Conservation (phyloP, 2,329 filamentous ascomycete species). For the Penicillium griseofulvum region DNA sequence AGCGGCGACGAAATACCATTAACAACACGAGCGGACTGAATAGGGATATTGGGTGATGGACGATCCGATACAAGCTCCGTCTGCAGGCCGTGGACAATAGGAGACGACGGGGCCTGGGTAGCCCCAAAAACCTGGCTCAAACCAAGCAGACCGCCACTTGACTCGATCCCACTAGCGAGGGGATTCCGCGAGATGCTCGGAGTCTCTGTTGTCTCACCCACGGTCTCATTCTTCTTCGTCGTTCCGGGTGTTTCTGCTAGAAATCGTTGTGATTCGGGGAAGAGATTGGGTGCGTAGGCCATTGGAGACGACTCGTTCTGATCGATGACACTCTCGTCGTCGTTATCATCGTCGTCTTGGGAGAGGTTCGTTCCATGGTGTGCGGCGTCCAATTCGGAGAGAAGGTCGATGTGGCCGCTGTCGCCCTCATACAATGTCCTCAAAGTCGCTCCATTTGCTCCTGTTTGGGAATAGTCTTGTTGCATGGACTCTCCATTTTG, state of each 20-base stretch:
- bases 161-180: conserved; percentile 36
- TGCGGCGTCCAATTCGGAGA: conserved; percentile 38
- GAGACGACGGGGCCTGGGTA: conserved; percentile 50
- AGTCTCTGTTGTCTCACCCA: conserved; percentile 32
- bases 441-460: conserved; percentile 36
- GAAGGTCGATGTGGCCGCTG: conserved; percentile 44
- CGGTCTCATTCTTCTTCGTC: conserved; percentile 34
- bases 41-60: conserved; percentile 50
- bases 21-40: conserved; percentile 38
- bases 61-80: conserved; percentile 46
- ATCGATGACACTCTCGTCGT: conserved; percentile 35
- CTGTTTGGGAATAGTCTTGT: conserved; percentile 21
- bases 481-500: conserved; percentile 35
- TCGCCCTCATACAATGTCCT: conserved; percentile 43
- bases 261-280: conserved; percentile 49
- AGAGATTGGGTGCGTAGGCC: conserved; percentile 39
- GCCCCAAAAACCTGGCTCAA: conserved; percentile 50
- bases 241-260: conserved; percentile 44
- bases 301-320: conserved; percentile 39
- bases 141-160: conserved; percentile 42
- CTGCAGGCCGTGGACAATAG: conserved; percentile 36
- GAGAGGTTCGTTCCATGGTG: conserved; percentile 21
- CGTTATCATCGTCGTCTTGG: conserved; percentile 54
- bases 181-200: conserved; percentile 45
- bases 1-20: conserved; percentile 40